phyloP scores from a whole-genome alignment of 805 yeast species.

The Wickerhamiella bombiphila region DNA sequence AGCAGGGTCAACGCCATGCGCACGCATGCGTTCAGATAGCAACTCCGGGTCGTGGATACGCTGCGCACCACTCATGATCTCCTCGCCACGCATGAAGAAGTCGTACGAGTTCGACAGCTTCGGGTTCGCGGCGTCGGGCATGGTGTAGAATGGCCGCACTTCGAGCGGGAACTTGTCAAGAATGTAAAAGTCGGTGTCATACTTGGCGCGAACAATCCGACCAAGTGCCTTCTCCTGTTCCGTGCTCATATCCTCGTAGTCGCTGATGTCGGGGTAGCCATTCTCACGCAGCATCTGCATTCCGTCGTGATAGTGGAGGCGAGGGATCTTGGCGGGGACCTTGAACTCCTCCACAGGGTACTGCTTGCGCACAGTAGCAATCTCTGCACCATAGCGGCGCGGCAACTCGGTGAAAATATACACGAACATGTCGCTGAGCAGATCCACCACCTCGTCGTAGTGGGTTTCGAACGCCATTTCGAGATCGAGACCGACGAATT shows the following conservation, averaged over 20 bases:
- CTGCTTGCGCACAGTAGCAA: constrained; percentile 80
- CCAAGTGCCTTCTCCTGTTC: constrained; percentile 93
- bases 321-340: constrained; percentile 86
- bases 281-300: constrained; percentile 69
- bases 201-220: constrained; percentile 77
- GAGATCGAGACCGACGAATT: constrained; percentile 90
- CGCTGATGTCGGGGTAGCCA: constrained; percentile 65
- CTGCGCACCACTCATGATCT: constrained; percentile 98
- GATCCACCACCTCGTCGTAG: constrained; percentile 74
- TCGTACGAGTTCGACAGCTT: constrained; percentile 94
- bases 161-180: constrained; percentile 97
- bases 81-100: constrained; percentile 99
- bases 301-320: constrained; percentile 82
- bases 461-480: constrained; percentile 98
- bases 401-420: constrained; percentile 79
- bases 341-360: constrained; percentile 96
- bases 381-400: constrained; percentile 64
- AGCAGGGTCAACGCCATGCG: constrained; percentile 67
- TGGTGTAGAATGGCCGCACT: constrained; percentile 95
- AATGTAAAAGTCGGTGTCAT: constrained; percentile 94
- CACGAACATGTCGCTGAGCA: constrained; percentile 58
- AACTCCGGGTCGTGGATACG: constrained; percentile 91
- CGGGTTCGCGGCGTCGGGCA: constrained; percentile 92
- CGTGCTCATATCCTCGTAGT: constrained; percentile 78
- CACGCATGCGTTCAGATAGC: constrained; percentile 65